Conservation (phyloP, 2,329 filamentous ascomycete species). For the Chaetomium sp. region DNA sequence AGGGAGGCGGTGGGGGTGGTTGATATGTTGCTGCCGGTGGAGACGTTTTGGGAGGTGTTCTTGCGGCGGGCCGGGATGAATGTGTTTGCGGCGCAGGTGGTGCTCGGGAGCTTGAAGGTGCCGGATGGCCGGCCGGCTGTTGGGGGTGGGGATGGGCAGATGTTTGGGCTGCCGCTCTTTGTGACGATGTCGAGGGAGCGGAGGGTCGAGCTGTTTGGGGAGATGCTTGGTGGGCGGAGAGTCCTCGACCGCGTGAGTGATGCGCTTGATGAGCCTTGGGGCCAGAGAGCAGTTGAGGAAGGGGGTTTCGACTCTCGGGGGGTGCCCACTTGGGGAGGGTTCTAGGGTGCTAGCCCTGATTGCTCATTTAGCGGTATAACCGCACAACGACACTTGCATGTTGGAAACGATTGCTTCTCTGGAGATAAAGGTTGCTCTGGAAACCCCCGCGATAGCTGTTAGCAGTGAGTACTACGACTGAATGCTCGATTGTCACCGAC, state of each 20-base stretch:
- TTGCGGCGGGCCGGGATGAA: conserved; percentile 69
- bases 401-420: conserved; percentile 18
- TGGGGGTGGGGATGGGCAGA: conserved; percentile 9
- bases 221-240: conserved; percentile 55
- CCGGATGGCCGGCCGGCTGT: conserved; percentile 34
- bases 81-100: conserved; percentile 68
- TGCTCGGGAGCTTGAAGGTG: conserved; percentile 54
- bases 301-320: conserved; percentile 21
- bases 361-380: neutral
- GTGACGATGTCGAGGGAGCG: conserved; percentile 57
- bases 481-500: neutral
- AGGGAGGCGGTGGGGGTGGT: conserved; percentile 28
- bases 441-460: neutral
- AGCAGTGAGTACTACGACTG: neutral
- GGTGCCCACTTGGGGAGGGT: conserved; percentile 9
- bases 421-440: conserved; percentile 3
- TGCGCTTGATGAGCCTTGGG: conserved; percentile 55
- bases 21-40: conserved; percentile 52
- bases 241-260: conserved; percentile 56
- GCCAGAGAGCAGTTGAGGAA: conserved; percentile 31
- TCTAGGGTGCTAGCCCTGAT: neutral
- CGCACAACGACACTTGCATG: neutral
- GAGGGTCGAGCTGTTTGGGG: conserved; percentile 53
- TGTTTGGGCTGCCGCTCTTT: conserved; percentile 56
- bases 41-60: conserved; percentile 69